Conservation (phyloP, 495 filamentous ascomycete species). For the Aspergillus heteromorphus region DNA sequence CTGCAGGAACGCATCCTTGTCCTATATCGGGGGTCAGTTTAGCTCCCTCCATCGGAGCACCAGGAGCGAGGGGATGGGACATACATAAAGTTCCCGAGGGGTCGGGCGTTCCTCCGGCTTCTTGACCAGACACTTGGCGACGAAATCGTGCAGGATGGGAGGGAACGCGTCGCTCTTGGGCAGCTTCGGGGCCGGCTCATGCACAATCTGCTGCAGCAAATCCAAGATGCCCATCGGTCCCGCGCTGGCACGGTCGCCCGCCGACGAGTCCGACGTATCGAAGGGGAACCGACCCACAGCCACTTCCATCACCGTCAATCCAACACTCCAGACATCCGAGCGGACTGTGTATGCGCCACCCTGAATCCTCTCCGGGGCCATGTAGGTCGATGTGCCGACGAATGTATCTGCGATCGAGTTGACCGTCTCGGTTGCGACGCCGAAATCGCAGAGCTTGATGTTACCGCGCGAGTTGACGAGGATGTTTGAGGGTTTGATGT, state of each 20-base stretch:
- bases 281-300: constrained; percentile 97
- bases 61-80: neutral
- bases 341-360: constrained; percentile 96
- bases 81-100: constrained; percentile 71
- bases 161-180: constrained; percentile 98
- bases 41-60: constrained; percentile 2
- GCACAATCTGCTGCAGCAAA: constrained; percentile 93
- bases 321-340: constrained; percentile 98
- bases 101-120: constrained; percentile 81
- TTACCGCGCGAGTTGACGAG: constrained; percentile 87
- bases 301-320: constrained; percentile 91
- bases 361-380: constrained; percentile 97
- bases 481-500: constrained; percentile 98
- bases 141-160: constrained; percentile 88
- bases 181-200: constrained; percentile 87
- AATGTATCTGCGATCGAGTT: constrained; percentile 98
- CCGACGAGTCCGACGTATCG: constrained; percentile 68
- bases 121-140: constrained; percentile 91
- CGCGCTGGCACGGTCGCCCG: constrained; percentile 59
- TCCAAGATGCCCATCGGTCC: constrained; percentile 93
- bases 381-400: constrained; percentile 96
- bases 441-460: constrained; percentile 98
- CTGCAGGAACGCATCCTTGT: constrained; percentile 86
- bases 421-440: constrained; percentile 90
- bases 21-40: constrained; percentile 45